Conservation (phyloP, 331 rosid species). For the Rosa hybrid region DNA sequence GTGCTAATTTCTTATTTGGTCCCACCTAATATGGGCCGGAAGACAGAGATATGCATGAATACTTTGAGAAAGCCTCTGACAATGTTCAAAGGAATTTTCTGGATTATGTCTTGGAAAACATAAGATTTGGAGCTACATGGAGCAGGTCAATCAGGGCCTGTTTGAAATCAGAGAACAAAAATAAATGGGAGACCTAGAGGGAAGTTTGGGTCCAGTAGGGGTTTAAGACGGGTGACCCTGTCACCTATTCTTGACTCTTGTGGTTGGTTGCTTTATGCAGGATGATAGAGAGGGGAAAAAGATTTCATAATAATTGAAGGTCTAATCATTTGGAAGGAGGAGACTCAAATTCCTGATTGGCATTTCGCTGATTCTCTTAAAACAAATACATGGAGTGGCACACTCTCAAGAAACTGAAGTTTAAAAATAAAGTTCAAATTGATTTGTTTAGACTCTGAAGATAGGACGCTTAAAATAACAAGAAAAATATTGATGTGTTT, state of each 20-base stretch:
- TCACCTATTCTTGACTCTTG: not conserved
- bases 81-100: not conserved
- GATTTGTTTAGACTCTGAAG: not conserved
- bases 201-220: not conserved
- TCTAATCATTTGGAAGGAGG: not conserved
- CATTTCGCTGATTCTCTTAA: not conserved
- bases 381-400: not conserved
- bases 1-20: not conserved
- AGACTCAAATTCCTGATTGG: not conserved
- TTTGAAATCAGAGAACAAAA: not conserved
- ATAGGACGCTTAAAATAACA: not conserved
- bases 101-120: not conserved
- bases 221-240: not conserved
- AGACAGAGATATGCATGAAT: not conserved
- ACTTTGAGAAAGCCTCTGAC: not conserved
- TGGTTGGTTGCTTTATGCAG: not conserved
- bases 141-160: not conserved
- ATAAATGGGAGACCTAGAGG: not conserved
- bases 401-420: not conserved
- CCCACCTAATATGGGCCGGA: not conserved
- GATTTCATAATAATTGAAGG: not conserved
- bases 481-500: not conserved
- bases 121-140: not conserved
- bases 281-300: not conserved
- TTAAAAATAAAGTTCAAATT: not conserved